phyloP scores from a whole-genome alignment of 2,329 filamentous ascomycete species.

The Spiromastix sp. region DNA sequence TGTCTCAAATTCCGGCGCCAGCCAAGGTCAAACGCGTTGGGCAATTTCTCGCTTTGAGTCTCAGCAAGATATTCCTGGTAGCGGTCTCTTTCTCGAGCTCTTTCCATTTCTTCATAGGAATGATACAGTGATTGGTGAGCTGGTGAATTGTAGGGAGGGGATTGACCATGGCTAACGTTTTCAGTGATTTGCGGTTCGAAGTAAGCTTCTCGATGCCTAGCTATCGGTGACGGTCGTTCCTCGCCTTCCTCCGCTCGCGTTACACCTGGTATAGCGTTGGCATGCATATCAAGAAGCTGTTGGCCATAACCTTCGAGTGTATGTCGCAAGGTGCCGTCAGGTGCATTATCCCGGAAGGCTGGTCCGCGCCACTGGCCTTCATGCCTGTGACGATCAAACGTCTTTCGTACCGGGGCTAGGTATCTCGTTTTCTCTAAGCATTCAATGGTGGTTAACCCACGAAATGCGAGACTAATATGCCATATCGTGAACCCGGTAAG shows the following conservation, averaged over 20 bases:
- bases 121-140: conserved; percentile 36
- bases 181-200: conserved; percentile 6
- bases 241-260: conserved; percentile 77
- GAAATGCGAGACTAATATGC: conserved; percentile 73
- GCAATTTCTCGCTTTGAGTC: conserved; percentile 74
- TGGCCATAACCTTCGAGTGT: conserved; percentile 54
- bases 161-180: conserved; percentile 7
- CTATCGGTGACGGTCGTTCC: conserved; percentile 33
- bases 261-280: conserved; percentile 69
- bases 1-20: conserved; percentile 68
- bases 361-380: conserved; percentile 27
- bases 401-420: conserved; percentile 64
- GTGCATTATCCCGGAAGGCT: conserved; percentile 8
- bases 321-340: conserved; percentile 27
- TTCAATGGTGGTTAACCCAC: conserved; percentile 88
- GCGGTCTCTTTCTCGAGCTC: conserved; percentile 53
- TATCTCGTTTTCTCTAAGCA: conserved; percentile 94
- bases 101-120: conserved; percentile 48
- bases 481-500: conserved; percentile 81
- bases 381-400: conserved; percentile 54
- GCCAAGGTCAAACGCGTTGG: conserved; percentile 88
- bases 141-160: conserved; percentile 24
- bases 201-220: conserved; percentile 12
- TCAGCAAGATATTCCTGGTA: conserved; percentile 82
- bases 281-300: conserved; percentile 69